Evolutionary conservation across 306 rosid species (phyloP), one percentile per base, ranked within the genome.

Genomic region (Glycine soja): DNA sequence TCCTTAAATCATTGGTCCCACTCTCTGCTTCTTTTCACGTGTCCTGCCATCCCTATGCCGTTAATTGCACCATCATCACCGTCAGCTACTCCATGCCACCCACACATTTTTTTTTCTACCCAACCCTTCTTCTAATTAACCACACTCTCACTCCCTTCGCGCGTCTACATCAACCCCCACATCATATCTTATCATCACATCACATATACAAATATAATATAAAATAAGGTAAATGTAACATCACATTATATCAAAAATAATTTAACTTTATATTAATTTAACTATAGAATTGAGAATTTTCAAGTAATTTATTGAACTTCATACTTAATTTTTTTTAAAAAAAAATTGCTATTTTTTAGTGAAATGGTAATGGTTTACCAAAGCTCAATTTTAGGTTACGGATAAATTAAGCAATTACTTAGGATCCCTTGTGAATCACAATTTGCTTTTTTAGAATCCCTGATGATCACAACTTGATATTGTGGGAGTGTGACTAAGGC

Each of bases 1-100:
- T 59, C 62, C 85, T 82, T 82, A 76, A 82, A 69, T 56, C 71
- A 36, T 5, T 13, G 85, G 85, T 4, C 81, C 85, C 73, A 76
- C 78, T 0, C 67, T 76, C 85, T 76, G 81, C 45, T 32, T 40
- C 13, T 48, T 59, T 69, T 82, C 85, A 82, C 81, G 81, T 82
- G 85, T 74, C 76, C 85, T 43, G 76, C 67, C 75, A 52, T 24
- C 30, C 30, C 75, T 40, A 32, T 78, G 73, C 80, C 71, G 80
- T 75, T 81, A 11, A 46, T 74, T 81, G 57, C 57, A 75, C 59
- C 68, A 51, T 72, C 79, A 51, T 63, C 52, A 43, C 72, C 70
- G 15, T 59, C 73, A 48, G 30, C 78, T 72, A 36, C 78, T 70
- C 76, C 58, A 3, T 57, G 10, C 52, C 57, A 65, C 52, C 79